A percentile compares a stretch with the other conserved stretches of the same genome.
phyloP scores from a whole-genome alignment of 345 rosid species.

The Hirschfeldia incana region DNA sequence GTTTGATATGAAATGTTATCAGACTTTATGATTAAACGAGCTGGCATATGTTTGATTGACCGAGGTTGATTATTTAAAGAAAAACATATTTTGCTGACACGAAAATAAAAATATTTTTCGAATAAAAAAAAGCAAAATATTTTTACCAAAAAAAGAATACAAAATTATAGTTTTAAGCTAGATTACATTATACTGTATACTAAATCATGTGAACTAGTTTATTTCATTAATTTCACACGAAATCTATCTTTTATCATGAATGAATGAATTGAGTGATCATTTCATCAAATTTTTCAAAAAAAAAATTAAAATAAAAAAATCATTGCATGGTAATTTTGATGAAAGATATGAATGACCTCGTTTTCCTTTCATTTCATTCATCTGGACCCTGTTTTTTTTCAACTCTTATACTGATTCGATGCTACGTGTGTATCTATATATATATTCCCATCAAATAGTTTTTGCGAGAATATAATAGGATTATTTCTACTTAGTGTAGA shows the following conservation, averaged over 20 bases:
- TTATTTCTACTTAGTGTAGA: slow-evolving; percentile 19
- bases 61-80: slow-evolving; percentile 14
- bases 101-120: too few species aligned
- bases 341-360: background rate
- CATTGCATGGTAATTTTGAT: background rate
- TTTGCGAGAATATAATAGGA: slow-evolving; percentile 33
- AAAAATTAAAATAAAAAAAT: background rate
- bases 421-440: slow-evolving; percentile 22
- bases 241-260: background rate
- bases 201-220: background rate
- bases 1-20: slow-evolving; percentile 15
- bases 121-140: too few species aligned
- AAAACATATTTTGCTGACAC: background rate
- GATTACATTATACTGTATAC: background rate
- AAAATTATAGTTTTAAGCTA: background rate
- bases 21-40: slow-evolving; percentile 21
- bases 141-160: background rate
- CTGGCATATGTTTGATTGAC: background rate
- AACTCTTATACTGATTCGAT: slow-evolving; percentile 23
- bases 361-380: background rate
- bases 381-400: background rate
- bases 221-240: background rate
- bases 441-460: slow-evolving; percentile 42
- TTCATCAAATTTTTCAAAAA: background rate
- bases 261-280: background rate